These are phyloP conservation scores for Tuber borchii DNA, from an alignment of 495 filamentous ascomycete genomes.

Conservation along the genomic window DNA sequence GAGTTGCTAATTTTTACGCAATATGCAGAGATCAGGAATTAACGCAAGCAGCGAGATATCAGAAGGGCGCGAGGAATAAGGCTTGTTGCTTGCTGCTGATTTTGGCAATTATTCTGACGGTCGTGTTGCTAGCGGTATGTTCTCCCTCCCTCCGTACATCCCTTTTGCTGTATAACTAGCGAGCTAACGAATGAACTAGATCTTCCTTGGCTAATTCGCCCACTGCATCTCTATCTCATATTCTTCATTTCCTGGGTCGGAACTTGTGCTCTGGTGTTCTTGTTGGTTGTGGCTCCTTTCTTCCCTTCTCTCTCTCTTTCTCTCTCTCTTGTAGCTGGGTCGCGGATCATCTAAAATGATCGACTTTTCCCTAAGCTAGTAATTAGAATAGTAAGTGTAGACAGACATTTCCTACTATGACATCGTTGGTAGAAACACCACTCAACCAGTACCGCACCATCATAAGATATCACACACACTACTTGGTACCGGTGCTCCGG, in stretches of 20 bases:
- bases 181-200: constrained; percentile 20
- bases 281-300: background rate
- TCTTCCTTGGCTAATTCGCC: constrained; percentile 29
- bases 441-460: too few relatives aligned
- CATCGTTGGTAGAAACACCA: too few relatives aligned
- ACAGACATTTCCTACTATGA: too few relatives aligned
- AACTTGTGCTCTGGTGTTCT: background rate
- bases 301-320: too few relatives aligned
- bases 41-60: constrained; percentile 73
- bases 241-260: background rate
- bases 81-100: constrained; percentile 90
- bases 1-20: constrained; percentile 6
- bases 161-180: background rate
- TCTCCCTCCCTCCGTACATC: constrained; percentile 47
- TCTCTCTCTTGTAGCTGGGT: background rate
- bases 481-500: too few relatives aligned
- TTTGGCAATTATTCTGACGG: constrained; percentile 74
- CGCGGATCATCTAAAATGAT: background rate
- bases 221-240: background rate
- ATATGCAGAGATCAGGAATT: constrained; percentile 60
- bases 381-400: too few relatives aligned
- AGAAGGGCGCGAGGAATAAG: constrained; percentile 87
- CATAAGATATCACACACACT: too few relatives aligned
- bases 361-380: background rate
- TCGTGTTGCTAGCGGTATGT: constrained; percentile 74